A percentile compares a stretch with the other conserved stretches of the same genome.
These are phyloP conservation scores for Huntiella moniliformis DNA, from an alignment of 2,329 filamentous ascomycete genomes.

Conservation along the genomic window DNA sequence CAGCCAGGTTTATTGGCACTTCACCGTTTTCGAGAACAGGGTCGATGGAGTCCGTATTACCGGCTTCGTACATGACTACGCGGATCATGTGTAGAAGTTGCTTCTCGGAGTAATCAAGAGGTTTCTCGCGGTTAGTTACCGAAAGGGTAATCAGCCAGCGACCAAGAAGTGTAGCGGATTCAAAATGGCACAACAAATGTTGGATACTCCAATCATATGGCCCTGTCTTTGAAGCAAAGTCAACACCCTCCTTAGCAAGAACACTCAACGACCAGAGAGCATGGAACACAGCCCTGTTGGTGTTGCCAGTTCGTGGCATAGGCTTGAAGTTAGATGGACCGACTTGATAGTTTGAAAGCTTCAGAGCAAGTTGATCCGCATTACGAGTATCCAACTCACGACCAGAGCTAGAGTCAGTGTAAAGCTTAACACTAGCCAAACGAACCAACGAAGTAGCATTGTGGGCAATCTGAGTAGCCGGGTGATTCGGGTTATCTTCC, in stretches of 20 bases:
- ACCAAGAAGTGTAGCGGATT: slow-evolving; percentile 40
- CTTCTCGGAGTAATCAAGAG: slow-evolving; percentile 32
- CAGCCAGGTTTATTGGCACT: slow-evolving; percentile 16
- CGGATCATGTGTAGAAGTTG: slow-evolving; percentile 36
- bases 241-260: slow-evolving; percentile 43
- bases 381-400: slow-evolving; percentile 47
- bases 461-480: slow-evolving; percentile 44
- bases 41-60: slow-evolving; percentile 41
- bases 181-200: slow-evolving; percentile 41
- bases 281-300: slow-evolving; percentile 47
- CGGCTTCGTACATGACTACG: slow-evolving; percentile 41
- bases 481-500: slow-evolving; percentile 13
- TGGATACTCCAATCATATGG: slow-evolving; percentile 45
- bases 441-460: slow-evolving; percentile 44
- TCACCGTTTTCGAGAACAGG: slow-evolving; percentile 27
- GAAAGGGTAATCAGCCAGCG: slow-evolving; percentile 41
- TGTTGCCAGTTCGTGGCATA: slow-evolving; percentile 37
- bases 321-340: slow-evolving; percentile 15
- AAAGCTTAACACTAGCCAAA: slow-evolving; percentile 44
- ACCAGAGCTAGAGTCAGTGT: slow-evolving; percentile 44
- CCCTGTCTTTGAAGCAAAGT: slow-evolving; percentile 42
- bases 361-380: slow-evolving; percentile 38
- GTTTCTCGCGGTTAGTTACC: slow-evolving; percentile 31
- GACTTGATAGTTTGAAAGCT: slow-evolving; percentile 21
- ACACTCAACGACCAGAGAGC: slow-evolving; percentile 50